Evolutionary conservation across 2,329 filamentous ascomycete species (phyloP).

Genomic region (Arachnomyces sp.): DNA sequence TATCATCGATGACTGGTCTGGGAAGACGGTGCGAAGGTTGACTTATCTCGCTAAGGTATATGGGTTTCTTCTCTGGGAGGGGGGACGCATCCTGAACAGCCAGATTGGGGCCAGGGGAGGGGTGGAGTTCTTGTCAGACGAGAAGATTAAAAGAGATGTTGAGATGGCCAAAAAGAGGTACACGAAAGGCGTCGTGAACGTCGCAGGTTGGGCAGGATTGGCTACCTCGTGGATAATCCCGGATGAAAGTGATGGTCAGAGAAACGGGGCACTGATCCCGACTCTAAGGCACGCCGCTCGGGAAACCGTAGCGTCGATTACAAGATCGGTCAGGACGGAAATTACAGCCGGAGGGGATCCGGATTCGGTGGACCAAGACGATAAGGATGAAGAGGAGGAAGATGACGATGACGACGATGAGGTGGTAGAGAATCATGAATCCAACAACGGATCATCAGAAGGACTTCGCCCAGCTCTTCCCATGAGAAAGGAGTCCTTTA

Average conservation of each 20-base stretch:
- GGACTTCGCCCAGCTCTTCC: constrained; percentile 6
- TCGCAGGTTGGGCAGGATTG: constrained; percentile 32
- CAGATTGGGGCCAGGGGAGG: constrained; percentile 26
- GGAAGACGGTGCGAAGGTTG: constrained; percentile 43
- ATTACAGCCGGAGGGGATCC: constrained; percentile 25
- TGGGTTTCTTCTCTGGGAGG: constrained; percentile 35
- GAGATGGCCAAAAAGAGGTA: constrained; percentile 32
- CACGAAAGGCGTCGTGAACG: constrained; percentile 30
- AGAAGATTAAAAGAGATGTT: constrained; percentile 24
- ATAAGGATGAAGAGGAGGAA: constrained; percentile 9
- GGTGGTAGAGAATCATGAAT: constrained; percentile 10
- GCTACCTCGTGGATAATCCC: constrained; percentile 33
- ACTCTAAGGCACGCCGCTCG: constrained; percentile 35
- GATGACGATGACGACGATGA: constrained; percentile 13
- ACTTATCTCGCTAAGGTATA: constrained; percentile 27
- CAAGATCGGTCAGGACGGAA: constrained; percentile 34
- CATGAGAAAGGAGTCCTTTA: constrained; percentile 32
- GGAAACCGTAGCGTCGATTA: constrained; percentile 31
- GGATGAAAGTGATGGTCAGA: constrained; percentile 28
- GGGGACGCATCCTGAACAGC: constrained; percentile 31
- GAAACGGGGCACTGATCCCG: constrained; percentile 35
- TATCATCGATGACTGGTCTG: constrained; percentile 54
- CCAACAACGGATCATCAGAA: constrained; percentile 11
- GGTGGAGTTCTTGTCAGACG: constrained; percentile 19
- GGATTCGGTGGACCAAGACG: constrained; percentile 12